Base-by-base conservation (phyloP, 306 rosid genomes). In the Hippophae rhamnoides region DNA sequence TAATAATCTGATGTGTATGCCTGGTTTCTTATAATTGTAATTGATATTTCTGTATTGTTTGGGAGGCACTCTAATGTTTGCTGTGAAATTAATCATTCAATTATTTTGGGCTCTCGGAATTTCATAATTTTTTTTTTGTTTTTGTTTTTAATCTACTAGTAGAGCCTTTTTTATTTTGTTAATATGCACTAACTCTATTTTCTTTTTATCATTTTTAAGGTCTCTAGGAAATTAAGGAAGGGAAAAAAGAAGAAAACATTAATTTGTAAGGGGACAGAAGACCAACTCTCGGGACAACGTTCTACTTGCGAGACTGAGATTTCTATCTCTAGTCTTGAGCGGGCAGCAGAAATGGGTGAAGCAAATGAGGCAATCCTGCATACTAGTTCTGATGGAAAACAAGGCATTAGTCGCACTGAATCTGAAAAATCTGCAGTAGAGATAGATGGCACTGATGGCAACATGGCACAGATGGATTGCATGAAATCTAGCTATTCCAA, bases 161-260 rank as follows among this genome's bases (percentile, higher is more conserved):
- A 31, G 38, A 31, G 5, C 38, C 38, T 31, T 31, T 18, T 31
- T 31, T 31, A 31, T 2, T 55, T 14, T 44, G 53, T 10, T 50
- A 18, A 56, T 51, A 25, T 44, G 11, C 68, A 41, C 40, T 53
- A 31, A 41, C 13, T 49, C 43, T 7, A 48, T 50, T 13, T 41
- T 13, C 6, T 31, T 48, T 70, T 61, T 18, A 18, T 61, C 11
- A 46, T 75, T 58, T 44, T 74, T 52, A 63, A 90, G 98, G 98
- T 90, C 65, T 76, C 92, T 54, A 83, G 40, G 64, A 90, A 85
- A 72, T 69, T 81, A 51, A 79, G 95, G 87, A 85, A 75, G 75
- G 76, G 54, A 55, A 81, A 70, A 58, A 85, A 81, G 76, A 86
- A 69, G 68, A 82, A 68, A 65, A 13, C 61, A 41, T 31, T 47